phyloP scores from a whole-genome alignment of 192 early-diverging fungal species.

The Glomus cerebriforme region DNA sequence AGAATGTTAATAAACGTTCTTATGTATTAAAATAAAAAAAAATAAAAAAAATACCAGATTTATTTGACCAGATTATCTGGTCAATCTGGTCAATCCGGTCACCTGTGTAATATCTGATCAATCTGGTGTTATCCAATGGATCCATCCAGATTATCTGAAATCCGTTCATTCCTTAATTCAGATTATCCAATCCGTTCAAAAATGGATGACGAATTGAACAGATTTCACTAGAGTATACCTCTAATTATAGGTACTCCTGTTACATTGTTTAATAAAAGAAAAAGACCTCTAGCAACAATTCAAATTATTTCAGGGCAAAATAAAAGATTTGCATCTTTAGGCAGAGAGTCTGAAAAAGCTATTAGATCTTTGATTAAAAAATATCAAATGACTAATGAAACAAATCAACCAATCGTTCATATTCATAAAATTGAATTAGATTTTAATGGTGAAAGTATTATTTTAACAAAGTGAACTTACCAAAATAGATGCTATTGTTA shows the following conservation, averaged over 20 bases:
- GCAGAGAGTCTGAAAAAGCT: neutral
- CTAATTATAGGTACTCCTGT: neutral
- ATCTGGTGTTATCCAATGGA: no score
- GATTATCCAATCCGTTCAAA: no score
- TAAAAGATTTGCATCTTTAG: neutral
- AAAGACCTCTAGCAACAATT: neutral
- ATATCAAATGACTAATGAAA: neutral
- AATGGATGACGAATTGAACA: no score
- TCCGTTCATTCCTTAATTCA: no score
- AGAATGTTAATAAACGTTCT: no score
- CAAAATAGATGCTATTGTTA: constrained; percentile 2
- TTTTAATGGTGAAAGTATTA: neutral
- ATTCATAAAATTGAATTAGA: neutral
- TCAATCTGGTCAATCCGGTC: no score
- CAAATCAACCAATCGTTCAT: neutral
- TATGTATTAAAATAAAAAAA: no score
- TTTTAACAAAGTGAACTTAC: neutral
- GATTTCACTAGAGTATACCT: no score
- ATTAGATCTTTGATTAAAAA: neutral
- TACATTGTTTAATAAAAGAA: neutral
- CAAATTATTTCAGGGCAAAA: neutral
- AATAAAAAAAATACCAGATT: no score
- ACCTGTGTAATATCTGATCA: no score
- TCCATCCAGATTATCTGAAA: no score
- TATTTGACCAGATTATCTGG: no score